Base-by-base conservation (phyloP, 2,329 filamentous ascomycete genomes). In the Neurospora sp. region DNA sequence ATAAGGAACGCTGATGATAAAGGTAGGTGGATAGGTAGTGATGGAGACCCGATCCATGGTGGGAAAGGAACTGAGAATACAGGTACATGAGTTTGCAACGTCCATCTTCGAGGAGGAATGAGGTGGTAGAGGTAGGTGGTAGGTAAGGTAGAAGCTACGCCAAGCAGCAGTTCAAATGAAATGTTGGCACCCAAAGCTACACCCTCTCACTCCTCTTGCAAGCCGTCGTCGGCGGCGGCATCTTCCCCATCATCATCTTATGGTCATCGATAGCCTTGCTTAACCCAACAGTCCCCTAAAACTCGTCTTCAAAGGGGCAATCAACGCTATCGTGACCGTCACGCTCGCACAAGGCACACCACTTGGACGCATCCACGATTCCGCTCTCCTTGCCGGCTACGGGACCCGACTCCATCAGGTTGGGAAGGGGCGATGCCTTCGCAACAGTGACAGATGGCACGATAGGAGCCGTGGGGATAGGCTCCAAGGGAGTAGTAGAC, bases 271-370 rank as follows among this genome's bases (percentile, higher is more conserved):
- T 33, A 33, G 23, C 52, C 23, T 62, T 62, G 52, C 28, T 67
- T 39, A 67, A 39, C 37, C 37, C 36, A 67, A 23, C n/a, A 40
- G 36, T 38, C n/a, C 37, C 37, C 37, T 82, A 90, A 73, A 90
- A 91, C 38, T 88, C 89, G 79, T 96, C 93, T 81, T 97, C 94
- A 80, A 97, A 91, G 12, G 94, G 93, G 80, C 94, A 97, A 80
- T 96, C 93, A 72, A 97, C 94, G 77, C 95, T 97, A 80, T 97
- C 92, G 79, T 99, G 96, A 15, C 96, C 96, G 77, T 99, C 96
- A 72, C 92, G 89, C 83, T 99, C 96, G 79, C 96, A 99, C 65
- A 98, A 84, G 17, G 96, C 96, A 80, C 96, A 99, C 96, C 96
- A 99, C 82, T 97, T 97, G 72, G 90, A 87, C 69, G 90, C 88